phyloP scores from a whole-genome alignment of 2,329 filamentous ascomycete genomes.

The Cercospora brassicicola region DNA sequence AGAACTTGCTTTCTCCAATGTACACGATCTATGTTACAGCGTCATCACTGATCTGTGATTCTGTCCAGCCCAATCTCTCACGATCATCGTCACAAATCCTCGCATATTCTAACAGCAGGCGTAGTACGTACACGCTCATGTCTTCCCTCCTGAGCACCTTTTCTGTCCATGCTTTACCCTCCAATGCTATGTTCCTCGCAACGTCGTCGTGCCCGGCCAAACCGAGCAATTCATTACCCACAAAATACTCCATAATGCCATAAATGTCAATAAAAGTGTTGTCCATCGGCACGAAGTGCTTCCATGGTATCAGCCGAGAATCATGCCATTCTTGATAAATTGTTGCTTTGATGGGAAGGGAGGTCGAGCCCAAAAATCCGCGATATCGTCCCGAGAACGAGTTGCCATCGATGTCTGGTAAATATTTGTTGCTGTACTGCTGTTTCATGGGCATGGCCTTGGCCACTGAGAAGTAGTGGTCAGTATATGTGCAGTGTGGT shows the following conservation, averaged over 20 bases:
- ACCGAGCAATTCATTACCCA: constrained; percentile 49
- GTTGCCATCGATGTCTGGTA: constrained; percentile 74
- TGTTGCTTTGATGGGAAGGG: constrained; percentile 40
- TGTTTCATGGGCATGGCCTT: constrained; percentile 40
- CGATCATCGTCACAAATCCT: constrained; percentile 46
- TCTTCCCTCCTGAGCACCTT: constrained; percentile 68
- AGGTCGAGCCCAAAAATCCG: constrained; percentile 30
- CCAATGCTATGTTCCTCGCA: constrained; percentile 64
- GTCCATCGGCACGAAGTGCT: constrained; percentile 40
- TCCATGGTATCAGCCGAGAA: constrained; percentile 39
- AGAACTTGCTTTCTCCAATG: background rate
- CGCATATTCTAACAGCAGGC: constrained; percentile 55
- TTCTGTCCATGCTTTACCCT: constrained; percentile 68
- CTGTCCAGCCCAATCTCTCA: constrained; percentile 44
- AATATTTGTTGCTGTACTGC: constrained; percentile 60
- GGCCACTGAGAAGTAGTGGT: constrained; percentile 43
- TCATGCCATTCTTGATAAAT: constrained; percentile 44
- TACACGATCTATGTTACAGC: constrained; percentile 8
- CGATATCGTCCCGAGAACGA: constrained; percentile 42
- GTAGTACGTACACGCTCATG: constrained; percentile 78
- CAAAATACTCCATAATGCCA: constrained; percentile 50
- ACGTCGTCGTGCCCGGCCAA: constrained; percentile 52
- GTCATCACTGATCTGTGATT: constrained; percentile 4
- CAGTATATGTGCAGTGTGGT: constrained; percentile 49
- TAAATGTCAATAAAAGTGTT: constrained; percentile 34